These are phyloP conservation scores for Pholiota molesta DNA, from an alignment of 768 basidiomycete species.

Conservation along the genomic window DNA sequence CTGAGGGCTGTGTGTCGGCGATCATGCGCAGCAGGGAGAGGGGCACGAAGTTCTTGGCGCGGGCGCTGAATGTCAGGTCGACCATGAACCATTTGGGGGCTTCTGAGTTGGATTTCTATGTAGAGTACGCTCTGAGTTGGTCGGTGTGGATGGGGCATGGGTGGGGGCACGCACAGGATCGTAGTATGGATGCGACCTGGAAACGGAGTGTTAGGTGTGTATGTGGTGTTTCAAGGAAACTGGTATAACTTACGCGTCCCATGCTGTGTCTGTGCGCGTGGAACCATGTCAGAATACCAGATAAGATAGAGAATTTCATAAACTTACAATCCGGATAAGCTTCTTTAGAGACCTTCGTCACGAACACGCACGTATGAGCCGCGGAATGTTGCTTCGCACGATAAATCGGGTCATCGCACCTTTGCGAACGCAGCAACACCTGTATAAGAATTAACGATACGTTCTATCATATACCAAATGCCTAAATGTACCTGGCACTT, in stretches of 20 bases:
- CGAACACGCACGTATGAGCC: constrained; percentile 8
- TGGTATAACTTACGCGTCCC: constrained; percentile 69
- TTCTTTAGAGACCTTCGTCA: constrained; percentile 71
- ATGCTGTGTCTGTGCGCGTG: constrained; percentile 72
- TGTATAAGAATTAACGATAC: constrained; percentile 22
- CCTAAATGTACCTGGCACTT: constrained; percentile 64
- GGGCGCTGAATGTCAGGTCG: constrained; percentile 67
- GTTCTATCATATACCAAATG: background rate
- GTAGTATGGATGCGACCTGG: constrained; percentile 75
- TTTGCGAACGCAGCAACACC: constrained; percentile 84
- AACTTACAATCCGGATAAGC: constrained; percentile 91
- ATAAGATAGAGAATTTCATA: background rate
- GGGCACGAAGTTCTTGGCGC: constrained; percentile 75
- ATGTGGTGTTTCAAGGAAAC: background rate
- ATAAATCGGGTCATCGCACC: constrained; percentile 40
- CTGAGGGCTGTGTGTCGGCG: constrained; percentile 38
- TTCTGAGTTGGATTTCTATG: constrained; percentile 74
- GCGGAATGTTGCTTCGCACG: constrained; percentile 1
- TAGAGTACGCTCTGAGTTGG: background rate
- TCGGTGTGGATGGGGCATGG: background rate
- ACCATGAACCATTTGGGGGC: constrained; percentile 96
- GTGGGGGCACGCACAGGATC: constrained; percentile 54
- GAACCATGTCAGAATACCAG: background rate
- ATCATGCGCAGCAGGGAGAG: constrained; percentile 74
- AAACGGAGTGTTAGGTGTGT: background rate